These are phyloP conservation scores for Chytridium lagenaria DNA, from an alignment of 371 early-diverging fungal genomes.

Conservation along the genomic window DNA sequence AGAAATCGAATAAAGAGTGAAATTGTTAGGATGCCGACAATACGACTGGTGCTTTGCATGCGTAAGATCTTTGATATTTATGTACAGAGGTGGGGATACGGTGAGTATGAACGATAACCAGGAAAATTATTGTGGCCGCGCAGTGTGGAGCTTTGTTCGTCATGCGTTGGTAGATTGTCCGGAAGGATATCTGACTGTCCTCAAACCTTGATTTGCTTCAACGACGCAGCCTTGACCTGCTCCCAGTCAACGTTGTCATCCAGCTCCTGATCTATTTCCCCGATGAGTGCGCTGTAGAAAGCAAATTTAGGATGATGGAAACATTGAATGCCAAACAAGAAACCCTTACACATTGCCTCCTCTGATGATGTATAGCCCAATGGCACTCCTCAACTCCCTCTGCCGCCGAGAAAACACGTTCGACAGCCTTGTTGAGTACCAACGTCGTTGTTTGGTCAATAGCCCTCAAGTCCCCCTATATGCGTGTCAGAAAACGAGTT, in stretches of 20 bases:
- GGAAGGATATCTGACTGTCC: too few species aligned
- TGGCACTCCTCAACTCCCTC: slow-evolving; percentile 75
- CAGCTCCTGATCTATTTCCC: slow-evolving; percentile 51
- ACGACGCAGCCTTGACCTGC: slow-evolving; percentile 45
- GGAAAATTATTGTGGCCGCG: too few species aligned
- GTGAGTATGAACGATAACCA: too few species aligned
- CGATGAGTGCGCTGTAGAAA: slow-evolving; percentile 35
- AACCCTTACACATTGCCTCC: slow-evolving; percentile 74
- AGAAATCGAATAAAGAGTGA: too few species aligned
- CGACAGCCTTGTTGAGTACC: slow-evolving; percentile 72
- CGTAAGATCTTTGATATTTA: too few species aligned
- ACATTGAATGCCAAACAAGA: neutral
- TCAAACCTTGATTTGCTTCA: slow-evolving; percentile 24
- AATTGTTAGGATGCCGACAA: too few species aligned
- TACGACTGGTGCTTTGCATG: too few species aligned
- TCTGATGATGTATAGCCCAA: slow-evolving; percentile 81
- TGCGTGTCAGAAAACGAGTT: neutral
- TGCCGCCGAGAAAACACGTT: slow-evolving; percentile 74
- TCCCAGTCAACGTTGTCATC: slow-evolving; percentile 54
- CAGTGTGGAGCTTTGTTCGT: too few species aligned
- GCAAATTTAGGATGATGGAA: neutral
- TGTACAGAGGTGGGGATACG: too few species aligned
- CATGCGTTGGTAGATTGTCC: too few species aligned
- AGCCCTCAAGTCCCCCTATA: slow-evolving; percentile 73
- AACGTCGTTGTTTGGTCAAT: slow-evolving; percentile 82